These are phyloP conservation scores for Babesia ovata DNA, from an alignment of 169 alveolate genomes.

Conservation along the genomic window DNA sequence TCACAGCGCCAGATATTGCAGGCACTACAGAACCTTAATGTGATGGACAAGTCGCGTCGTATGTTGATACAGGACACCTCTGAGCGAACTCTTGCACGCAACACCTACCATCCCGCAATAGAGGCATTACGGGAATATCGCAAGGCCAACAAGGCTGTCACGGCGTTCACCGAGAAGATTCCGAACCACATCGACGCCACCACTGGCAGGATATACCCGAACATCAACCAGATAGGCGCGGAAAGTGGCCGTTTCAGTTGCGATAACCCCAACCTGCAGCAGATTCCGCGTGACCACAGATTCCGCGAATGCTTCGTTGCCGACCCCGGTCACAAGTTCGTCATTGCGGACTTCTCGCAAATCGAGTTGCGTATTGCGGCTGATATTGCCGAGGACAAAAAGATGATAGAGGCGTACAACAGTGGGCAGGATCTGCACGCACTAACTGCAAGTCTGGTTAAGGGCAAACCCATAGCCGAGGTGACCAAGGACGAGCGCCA, in stretches of 20 bases:
- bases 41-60: constrained; percentile 67
- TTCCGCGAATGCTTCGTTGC: constrained; percentile 86
- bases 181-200: constrained; percentile 77
- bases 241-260: constrained; percentile 87
- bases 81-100: constrained; percentile 77
- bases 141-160: constrained; percentile 77
- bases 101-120: constrained; percentile 79
- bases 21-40: constrained; percentile 74
- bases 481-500: constrained; percentile 85
- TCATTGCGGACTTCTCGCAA: constrained; percentile 86
- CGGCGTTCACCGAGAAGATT: constrained; percentile 82
- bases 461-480: constrained; percentile 63
- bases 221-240: constrained; percentile 85
- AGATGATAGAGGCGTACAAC: constrained; percentile 82
- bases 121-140: constrained; percentile 78
- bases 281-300: constrained; percentile 82
- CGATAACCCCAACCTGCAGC: constrained; percentile 87
- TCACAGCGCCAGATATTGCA: constrained; percentile 74
- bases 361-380: constrained; percentile 87
- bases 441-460: constrained; percentile 78
- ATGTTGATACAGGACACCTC: constrained; percentile 78
- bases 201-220: constrained; percentile 81
- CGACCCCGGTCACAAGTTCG: constrained; percentile 69
- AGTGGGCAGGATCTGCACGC: constrained; percentile 76
- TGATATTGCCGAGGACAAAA: constrained; percentile 82